These are phyloP conservation scores for Cercospora canescens DNA, from an alignment of 2,329 filamentous ascomycete species.

Conservation along the genomic window DNA sequence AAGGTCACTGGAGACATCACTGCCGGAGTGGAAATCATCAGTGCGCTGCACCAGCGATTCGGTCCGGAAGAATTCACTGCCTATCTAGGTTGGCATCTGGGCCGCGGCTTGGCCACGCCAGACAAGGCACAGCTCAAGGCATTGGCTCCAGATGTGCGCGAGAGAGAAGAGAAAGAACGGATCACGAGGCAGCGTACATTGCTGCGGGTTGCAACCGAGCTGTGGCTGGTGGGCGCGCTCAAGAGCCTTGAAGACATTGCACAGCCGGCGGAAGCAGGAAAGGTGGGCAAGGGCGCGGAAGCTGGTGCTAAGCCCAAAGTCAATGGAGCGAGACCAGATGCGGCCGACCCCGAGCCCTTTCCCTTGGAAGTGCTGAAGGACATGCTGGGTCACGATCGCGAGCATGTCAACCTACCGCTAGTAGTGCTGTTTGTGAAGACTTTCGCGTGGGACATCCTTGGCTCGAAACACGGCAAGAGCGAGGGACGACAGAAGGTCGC, in stretches of 20 bases:
- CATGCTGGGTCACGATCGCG: constrained; percentile 86
- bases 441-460: constrained; percentile 93
- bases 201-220: constrained; percentile 85
- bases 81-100: constrained; percentile 88
- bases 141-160: constrained; percentile 76
- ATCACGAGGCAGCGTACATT: constrained; percentile 82
- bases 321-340: constrained; percentile 56
- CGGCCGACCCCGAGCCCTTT: constrained; percentile 81
- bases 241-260: constrained; percentile 74
- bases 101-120: constrained; percentile 85
- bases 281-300: constrained; percentile 54
- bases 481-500: constrained; percentile 84
- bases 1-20: constrained; percentile 91
- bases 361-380: constrained; percentile 98
- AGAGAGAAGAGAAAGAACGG: constrained; percentile 94
- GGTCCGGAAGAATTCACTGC: constrained; percentile 87
- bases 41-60: constrained; percentile 93
- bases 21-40: constrained; percentile 87
- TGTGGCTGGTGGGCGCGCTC: constrained; percentile 90
- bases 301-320: constrained; percentile 64
- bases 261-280: constrained; percentile 63
- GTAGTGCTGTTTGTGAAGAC: constrained; percentile 95
- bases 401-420: constrained; percentile 86
- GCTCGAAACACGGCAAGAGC: constrained; percentile 68
- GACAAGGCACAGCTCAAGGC: constrained; percentile 82